These are phyloP conservation scores for Rhizopus arrhizus DNA, from an alignment of 371 early-diverging fungal species.

Conservation along the genomic window DNA sequence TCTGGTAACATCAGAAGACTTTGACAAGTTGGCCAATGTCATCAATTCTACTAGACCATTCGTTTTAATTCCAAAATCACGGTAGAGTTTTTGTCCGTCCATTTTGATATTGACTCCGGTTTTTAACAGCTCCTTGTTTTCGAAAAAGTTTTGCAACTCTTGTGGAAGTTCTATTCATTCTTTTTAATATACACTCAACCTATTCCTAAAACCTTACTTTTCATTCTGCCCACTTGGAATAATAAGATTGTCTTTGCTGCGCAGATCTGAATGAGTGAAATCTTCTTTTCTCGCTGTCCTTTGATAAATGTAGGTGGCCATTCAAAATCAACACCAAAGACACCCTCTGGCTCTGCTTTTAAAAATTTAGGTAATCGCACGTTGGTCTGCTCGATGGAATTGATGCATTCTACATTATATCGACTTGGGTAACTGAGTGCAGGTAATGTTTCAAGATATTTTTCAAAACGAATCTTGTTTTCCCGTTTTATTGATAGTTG, in stretches of 20 bases:
- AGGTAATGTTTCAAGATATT: conserved; percentile 14
- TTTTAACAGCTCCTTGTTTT: conserved; percentile 44
- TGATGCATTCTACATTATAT: conserved; percentile 28
- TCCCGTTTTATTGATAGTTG: neutral
- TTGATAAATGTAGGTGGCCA: conserved; percentile 54
- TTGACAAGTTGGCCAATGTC: conserved; percentile 32
- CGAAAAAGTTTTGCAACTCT: conserved; percentile 40
- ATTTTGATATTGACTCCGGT: conserved; percentile 57
- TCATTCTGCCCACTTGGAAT: conserved; percentile 51
- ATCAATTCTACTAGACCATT: conserved; percentile 57
- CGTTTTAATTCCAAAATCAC: conserved; percentile 55
- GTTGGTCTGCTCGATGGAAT: conserved; percentile 16
- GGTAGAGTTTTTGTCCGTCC: conserved; percentile 52
- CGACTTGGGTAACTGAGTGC: conserved; percentile 19
- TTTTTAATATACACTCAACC: neutral
- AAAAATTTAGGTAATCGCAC: conserved; percentile 4
- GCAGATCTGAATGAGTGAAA: conserved; percentile 59
- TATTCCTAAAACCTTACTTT: conserved; percentile 21
- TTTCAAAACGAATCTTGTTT: conserved; percentile 11
- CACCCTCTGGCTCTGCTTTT: conserved; percentile 1
- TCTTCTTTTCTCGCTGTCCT: conserved; percentile 40
- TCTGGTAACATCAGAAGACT: conserved; percentile 26
- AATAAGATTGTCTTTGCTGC: conserved; percentile 44
- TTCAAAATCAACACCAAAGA: conserved; percentile 63
- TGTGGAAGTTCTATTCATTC: conserved; percentile 38